Base-by-base conservation (phyloP, 1,284 basidiomycete species). In the Mycosarcoma mackinlayi region DNA sequence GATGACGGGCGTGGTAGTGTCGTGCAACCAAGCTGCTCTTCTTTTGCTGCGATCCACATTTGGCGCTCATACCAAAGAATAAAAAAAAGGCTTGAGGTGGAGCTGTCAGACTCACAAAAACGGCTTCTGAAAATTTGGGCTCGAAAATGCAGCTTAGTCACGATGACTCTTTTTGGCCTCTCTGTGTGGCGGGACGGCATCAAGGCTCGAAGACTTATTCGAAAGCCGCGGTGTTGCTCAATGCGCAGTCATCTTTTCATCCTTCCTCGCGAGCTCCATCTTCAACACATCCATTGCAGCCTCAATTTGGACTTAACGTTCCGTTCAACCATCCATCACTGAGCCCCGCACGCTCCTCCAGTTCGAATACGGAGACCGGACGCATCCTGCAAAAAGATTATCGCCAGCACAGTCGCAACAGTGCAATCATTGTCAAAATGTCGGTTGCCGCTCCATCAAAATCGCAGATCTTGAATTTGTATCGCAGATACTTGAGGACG, bases 401-500 rank as follows among this genome's bases (percentile, higher is more conserved):
- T 6, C 33, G 16, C 33, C n/a, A n/a, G 33, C 6, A 35, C n/a
- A 35, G 33, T 16, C 6, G 33, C 33, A 35, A 24, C n/a, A 21
- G 11, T 27, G 37, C 14, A 31, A 6, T 13, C 4, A 6, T 30
- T 8, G 5, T 40, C 48, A 49, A 24, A 7, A 72, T 72, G 69
- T 55, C 63, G 40, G 63, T 49, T 25, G 44, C 58, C n/a, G 52
- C 55, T 21, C 77, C 77, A 38, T 62, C 72, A 21, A 66, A 65
- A 33, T 40, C 60, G 60, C 75, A 81, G 61, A 56, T 81, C 28
- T 56, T 80, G 42, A 51, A 65, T 48, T 67, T 82, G 55, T 82
- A 82, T 55, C 64, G 80, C 37, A 59, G 64, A 35, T 80, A 82
- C 57, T 59, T 82, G 45, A 54, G 65, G 41, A 79, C 80, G 3